Evolutionary conservation across 2,329 filamentous ascomycete species (phyloP).

Genomic region (Cyclaneusma minus): DNA sequence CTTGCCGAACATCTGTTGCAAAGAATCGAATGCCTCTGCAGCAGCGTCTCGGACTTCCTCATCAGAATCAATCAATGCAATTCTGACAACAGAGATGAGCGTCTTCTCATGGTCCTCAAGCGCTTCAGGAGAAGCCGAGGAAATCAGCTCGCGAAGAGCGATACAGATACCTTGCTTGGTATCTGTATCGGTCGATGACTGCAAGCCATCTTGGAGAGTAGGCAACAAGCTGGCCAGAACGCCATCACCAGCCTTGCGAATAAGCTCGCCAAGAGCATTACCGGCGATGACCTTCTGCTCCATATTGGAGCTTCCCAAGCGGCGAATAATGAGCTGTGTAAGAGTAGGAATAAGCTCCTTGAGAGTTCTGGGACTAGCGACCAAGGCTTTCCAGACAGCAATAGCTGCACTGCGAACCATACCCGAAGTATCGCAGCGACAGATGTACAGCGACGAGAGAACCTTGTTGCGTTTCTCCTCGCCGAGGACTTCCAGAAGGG

Average conservation of each 20-base stretch:
- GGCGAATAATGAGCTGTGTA: slow-evolving; percentile 84
- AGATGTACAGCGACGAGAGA: slow-evolving; percentile 92
- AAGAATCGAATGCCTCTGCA: slow-evolving; percentile 88
- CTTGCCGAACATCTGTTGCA: slow-evolving; percentile 90
- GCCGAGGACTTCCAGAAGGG: slow-evolving; percentile 85
- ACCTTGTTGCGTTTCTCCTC: slow-evolving; percentile 96
- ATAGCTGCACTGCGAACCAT: slow-evolving; percentile 82
- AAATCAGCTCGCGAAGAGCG: slow-evolving; percentile 83
- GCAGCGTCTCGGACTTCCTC: slow-evolving; percentile 86
- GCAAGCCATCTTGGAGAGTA: slow-evolving; percentile 80
- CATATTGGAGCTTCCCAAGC: slow-evolving; percentile 89
- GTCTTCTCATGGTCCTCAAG: slow-evolving; percentile 92
- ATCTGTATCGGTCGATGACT: slow-evolving; percentile 78
- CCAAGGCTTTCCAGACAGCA: slow-evolving; percentile 90
- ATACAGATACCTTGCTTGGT: slow-evolving; percentile 96
- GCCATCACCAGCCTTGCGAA: slow-evolving; percentile 89
- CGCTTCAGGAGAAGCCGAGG: slow-evolving; percentile 73
- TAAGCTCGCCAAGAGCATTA: slow-evolving; percentile 90
- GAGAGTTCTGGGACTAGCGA: slow-evolving; percentile 78
- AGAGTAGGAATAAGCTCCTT: slow-evolving; percentile 93
- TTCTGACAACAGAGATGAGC: slow-evolving; percentile 84
- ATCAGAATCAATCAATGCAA: slow-evolving; percentile 79
- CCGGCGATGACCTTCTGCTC: slow-evolving; percentile 98
- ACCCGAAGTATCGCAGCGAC: slow-evolving; percentile 88
- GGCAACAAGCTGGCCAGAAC: slow-evolving; percentile 79